Base-by-base conservation (phyloP, 2,329 filamentous ascomycete species). In the Cladobotryum protrusum region DNA sequence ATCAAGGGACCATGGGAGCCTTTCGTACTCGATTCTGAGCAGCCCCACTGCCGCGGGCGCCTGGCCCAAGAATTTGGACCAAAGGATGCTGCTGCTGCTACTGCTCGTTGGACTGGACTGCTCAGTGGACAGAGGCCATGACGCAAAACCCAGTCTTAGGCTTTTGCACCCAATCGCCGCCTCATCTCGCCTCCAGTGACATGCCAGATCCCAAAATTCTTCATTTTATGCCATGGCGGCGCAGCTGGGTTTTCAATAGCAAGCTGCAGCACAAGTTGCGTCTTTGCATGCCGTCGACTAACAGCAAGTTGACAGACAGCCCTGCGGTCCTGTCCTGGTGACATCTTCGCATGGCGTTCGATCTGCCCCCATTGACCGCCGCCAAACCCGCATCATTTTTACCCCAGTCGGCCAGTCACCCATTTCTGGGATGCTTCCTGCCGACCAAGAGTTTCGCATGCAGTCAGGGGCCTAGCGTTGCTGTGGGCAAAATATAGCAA, bases 161-260 rank as follows among this genome's bases (percentile, higher is more conserved):
- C 4, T 9, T 9, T 56, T 44, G 59, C 55, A 58, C 63, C 68
- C 69, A 71, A 72, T 71, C 54, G 60, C 51, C 56, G 56, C 58
- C 52, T 59, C 56, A 55, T 59, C 49, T 52, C 45, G 47, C 49
- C 48, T 46, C 49, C 52, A 48, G 46, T 57, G 37, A 43, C 42
- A 57, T 50, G 56, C 50, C 51, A 51, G 55, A 64, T 66, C 50
- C 56, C 56, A 58, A 57, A 55, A 54, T 54, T 48, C n/a, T n/a
- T 41, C 34, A 57, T 59, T 54, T 59, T 67, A 67, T 63, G 66
- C 59, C 66, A 71, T 67, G 62, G 72, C 69, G 70, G 71, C 70
- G 72, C 71, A 72, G 67, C 64, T 56, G 53, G 56, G 54, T 35
- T 35, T 45, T 17, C 36, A 40, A 43, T 39, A 50, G 35, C 24